phyloP scores from a whole-genome alignment of 352 stramenopile species.

The Aphanomyces cochlioides region DNA sequence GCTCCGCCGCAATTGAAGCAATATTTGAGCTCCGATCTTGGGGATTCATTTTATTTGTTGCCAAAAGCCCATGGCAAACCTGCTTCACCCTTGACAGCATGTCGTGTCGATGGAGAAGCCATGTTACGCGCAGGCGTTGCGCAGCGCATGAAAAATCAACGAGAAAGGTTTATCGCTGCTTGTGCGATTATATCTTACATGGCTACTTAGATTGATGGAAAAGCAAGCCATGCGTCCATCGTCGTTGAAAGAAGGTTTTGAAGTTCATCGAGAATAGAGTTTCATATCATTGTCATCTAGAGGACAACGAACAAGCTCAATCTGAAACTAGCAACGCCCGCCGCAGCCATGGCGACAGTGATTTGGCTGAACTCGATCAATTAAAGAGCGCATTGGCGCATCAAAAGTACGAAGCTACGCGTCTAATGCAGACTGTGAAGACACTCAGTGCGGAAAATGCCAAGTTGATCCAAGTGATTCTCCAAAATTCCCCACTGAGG shows the following conservation, averaged over 20 bases:
- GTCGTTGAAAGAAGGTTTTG: background rate
- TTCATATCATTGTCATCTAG: background rate
- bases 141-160: slow-evolving; percentile 79
- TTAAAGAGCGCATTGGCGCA: slow-evolving; percentile 58
- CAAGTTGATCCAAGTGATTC: slow-evolving; percentile 68
- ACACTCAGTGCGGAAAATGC: slow-evolving; percentile 81
- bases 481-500: too few species aligned
- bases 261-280: slow-evolving; percentile 10
- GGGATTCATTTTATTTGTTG: slow-evolving; percentile 81
- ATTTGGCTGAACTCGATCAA: slow-evolving; percentile 29
- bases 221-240: slow-evolving; percentile 48
- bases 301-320: too few species aligned
- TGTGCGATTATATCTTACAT: background rate
- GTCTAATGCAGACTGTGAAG: slow-evolving; percentile 78
- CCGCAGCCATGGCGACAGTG: background rate
- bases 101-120: slow-evolving; percentile 66
- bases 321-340: too few species aligned
- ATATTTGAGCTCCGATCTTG: slow-evolving; percentile 50
- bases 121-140: slow-evolving; percentile 72
- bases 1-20: background rate
- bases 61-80: slow-evolving; percentile 35
- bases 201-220: slow-evolving; percentile 60
- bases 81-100: slow-evolving; percentile 32
- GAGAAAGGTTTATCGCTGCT: slow-evolving; percentile 35
- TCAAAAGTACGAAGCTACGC: slow-evolving; percentile 80